Conservation (phyloP, 768 basidiomycete species). For the Clavulina sp. region DNA sequence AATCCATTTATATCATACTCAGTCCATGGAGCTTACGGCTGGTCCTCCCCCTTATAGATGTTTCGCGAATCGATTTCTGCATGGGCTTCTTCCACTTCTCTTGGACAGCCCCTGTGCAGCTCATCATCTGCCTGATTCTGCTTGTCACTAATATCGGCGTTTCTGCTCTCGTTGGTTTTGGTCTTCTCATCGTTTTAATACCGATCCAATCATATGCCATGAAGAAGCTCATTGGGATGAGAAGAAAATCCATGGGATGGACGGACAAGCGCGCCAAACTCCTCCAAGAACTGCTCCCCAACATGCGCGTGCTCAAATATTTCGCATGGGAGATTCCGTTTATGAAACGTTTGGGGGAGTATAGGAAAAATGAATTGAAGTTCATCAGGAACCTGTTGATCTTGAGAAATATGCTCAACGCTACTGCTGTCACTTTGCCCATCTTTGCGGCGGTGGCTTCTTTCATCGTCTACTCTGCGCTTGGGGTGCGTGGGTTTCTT, state of each 20-base stretch:
- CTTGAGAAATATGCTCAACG: conserved; percentile 47
- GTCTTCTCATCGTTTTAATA: conserved; percentile 47
- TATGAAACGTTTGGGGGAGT: conserved; percentile 49
- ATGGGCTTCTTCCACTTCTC: conserved; percentile 17
- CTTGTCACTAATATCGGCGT: conserved; percentile 57
- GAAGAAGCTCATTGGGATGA: conserved; percentile 49
- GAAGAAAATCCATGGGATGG: conserved; percentile 67
- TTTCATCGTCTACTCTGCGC: conserved; percentile 53
- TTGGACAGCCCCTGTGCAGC: conserved; percentile 36
- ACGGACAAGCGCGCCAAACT: conserved; percentile 79
- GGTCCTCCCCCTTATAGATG: conserved; percentile 25
- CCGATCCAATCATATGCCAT: conserved; percentile 60
- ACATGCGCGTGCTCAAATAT: conserved; percentile 84
- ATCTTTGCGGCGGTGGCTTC: conserved; percentile 55
- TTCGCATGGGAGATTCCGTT: conserved; percentile 45
- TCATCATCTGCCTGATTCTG: conserved; percentile 57
- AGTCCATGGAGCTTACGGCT: neutral
- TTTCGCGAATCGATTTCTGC: conserved; percentile 68
- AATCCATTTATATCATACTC: neutral
- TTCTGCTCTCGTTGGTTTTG: conserved; percentile 36
- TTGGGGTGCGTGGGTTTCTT: conserved; percentile 24
- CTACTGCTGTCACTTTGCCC: conserved; percentile 55
- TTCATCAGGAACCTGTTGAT: conserved; percentile 51
- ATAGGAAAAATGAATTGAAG: conserved; percentile 53
- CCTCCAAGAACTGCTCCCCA: conserved; percentile 73